Evolutionary conservation across 2,329 filamentous ascomycete species (phyloP), one percentile per base, ranked within the genome.

Genomic region (Mariannaea elegans): DNA sequence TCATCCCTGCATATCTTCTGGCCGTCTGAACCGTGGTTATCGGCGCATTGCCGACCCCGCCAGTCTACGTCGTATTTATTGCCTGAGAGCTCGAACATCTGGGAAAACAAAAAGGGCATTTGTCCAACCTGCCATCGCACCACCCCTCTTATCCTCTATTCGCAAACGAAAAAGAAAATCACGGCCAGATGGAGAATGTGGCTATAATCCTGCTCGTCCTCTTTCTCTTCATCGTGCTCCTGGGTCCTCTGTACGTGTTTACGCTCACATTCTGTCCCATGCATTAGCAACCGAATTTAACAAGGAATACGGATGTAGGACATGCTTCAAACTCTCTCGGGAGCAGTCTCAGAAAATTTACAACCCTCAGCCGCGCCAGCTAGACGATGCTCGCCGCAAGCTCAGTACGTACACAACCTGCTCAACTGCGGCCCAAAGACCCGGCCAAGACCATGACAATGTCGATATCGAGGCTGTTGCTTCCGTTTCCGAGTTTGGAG

Each of bases 401-500:
- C 65, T 75, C 16, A 71, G 61, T 45, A 65, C 68, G 14, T 73
- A 75, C 13, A 70, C 72, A 4, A 72, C 72, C 13, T 66, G 64
- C 32, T 65, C 65, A 14, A 62, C 52, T 24, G 56, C 44, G 19
- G 44, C 52, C 16, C 62, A 62, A 19, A 66, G 63, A 55, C 21
- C 56, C 27, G 53, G 18, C 9, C 19, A 53, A 19, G 23, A 18
- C 14, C 52, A 45, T 32, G 57, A 41, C 32, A 41, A 58, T 51
- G 39, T 51, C 42, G 63, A 71, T 34, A 14, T 69, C 9, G 69
- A 71, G 32, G 62, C 65, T 24, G 38, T 38, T 14, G 41, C 58
- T 50, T 57, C 64, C 44, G 44, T 48, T 8, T 54, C 61, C 45
- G 68, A 69, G 44, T 62, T 66, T 31, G 67, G 66, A 59, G 69